Evolutionary conservation across 176 grass and related monocot genomes (phyloP).

Genomic region (Carex kokanica): DNA sequence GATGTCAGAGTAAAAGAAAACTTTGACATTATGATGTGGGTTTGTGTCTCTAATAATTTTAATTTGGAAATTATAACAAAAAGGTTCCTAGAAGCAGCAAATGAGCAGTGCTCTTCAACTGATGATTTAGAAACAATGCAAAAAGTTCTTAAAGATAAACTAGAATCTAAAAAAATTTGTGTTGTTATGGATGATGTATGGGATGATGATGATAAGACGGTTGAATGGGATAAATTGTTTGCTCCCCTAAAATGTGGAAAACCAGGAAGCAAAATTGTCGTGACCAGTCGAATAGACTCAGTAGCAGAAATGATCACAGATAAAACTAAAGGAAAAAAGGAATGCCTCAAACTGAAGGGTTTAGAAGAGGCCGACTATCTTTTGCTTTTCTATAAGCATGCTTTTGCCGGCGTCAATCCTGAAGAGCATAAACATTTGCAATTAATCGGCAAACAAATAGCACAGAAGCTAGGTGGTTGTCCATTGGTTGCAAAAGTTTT

Average conservation of each 20-base stretch:
- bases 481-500: conserved; percentile 52
- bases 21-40: conserved; percentile 39
- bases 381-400: conserved; percentile 38
- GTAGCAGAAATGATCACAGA: conserved; percentile 22
- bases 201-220: conserved; percentile 36
- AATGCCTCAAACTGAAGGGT: conserved; percentile 33
- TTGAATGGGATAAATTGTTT: conserved; percentile 38
- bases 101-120: background rate
- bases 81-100: conserved; percentile 27
- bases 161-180: conserved; percentile 33
- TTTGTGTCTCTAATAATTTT: conserved; percentile 42
- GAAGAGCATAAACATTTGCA: background rate
- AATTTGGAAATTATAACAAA: conserved; percentile 34
- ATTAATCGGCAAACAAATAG: conserved; percentile 38
- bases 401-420: conserved; percentile 35
- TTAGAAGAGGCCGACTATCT: conserved; percentile 28
- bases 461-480: conserved; percentile 31
- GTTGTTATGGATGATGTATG: conserved; percentile 55
- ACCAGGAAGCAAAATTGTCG: conserved; percentile 34
- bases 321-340: background rate
- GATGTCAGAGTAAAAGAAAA: conserved; percentile 7
- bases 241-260: conserved; percentile 39
- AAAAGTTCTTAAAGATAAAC: conserved; percentile 13
- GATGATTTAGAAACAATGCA: conserved; percentile 26
- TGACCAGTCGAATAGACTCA: conserved; percentile 36